A percentile compares a stretch with the other conserved stretches of the same genome.
Conservation (phyloP, 371 early-diverging fungal species). For the Mucor indicus region DNA sequence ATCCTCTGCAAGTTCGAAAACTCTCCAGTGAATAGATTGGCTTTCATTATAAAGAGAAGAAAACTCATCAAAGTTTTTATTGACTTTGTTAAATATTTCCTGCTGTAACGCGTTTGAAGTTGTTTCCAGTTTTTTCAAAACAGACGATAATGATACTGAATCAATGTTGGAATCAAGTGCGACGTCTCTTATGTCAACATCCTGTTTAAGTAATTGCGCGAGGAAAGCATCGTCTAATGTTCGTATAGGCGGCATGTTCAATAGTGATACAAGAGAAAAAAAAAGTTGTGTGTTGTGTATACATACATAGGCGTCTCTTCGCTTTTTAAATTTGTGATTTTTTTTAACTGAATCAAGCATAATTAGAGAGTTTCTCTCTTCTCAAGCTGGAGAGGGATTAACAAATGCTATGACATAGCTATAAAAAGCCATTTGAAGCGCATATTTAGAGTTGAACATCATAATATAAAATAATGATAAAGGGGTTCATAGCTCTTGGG, state of each 20-base stretch:
- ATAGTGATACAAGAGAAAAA: too few relatives aligned
- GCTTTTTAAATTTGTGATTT: too few relatives aligned
- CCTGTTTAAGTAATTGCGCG: constrained; percentile 4
- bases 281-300: too few relatives aligned
- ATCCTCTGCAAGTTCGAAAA: constrained; percentile 1
- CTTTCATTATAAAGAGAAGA: constrained; percentile 4
- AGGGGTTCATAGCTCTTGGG: too few relatives aligned
- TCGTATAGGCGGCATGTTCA: constrained; percentile 19
- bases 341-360: too few relatives aligned
- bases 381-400: too few relatives aligned
- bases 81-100: constrained; percentile 14
- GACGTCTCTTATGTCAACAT: neutral
- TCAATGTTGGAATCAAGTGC: constrained; percentile 3
- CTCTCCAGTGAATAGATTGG: constrained; percentile 4
- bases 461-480: too few relatives aligned
- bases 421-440: too few relatives aligned
- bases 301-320: too few relatives aligned
- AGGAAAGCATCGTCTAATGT: constrained; percentile 20
- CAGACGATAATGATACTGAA: constrained; percentile 1
- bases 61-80: constrained; percentile 13
- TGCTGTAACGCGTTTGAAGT: constrained; percentile 14
- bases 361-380: too few relatives aligned
- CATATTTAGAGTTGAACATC: too few relatives aligned
- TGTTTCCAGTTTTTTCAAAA: constrained; percentile 11
- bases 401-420: too few relatives aligned